Conservation (phyloP, 2,329 filamentous ascomycete species). For the Didymellaceae sp. region DNA sequence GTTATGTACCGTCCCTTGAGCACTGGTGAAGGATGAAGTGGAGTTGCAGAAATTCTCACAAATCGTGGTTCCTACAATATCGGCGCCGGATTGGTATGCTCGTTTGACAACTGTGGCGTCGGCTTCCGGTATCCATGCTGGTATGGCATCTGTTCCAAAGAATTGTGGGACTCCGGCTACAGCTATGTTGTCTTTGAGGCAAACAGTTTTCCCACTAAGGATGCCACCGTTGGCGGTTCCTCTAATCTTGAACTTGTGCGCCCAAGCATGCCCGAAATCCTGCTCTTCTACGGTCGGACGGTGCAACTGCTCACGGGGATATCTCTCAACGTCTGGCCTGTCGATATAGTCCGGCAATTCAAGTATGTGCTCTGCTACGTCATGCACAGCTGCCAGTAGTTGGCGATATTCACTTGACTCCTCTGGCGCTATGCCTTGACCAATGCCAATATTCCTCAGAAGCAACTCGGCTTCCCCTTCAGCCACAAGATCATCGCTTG, state of each 20-base stretch:
- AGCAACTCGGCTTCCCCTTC: slow-evolving; percentile 33
- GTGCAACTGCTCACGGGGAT: slow-evolving; percentile 55
- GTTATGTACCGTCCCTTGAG: slow-evolving; percentile 48
- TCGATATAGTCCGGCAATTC: slow-evolving; percentile 58
- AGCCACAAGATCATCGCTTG: slow-evolving; percentile 32
- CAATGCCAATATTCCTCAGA: slow-evolving; percentile 31
- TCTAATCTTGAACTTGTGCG: slow-evolving; percentile 57
- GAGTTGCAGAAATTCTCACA: slow-evolving; percentile 63
- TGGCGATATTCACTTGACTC: slow-evolving; percentile 57
- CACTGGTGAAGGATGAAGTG: slow-evolving; percentile 56
- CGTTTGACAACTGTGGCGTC: slow-evolving; percentile 63
- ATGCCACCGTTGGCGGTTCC: slow-evolving; percentile 31
- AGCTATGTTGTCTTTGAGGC: slow-evolving; percentile 63
- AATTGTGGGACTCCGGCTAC: slow-evolving; percentile 62
- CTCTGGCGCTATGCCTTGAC: slow-evolving; percentile 35
- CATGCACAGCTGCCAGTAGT: slow-evolving; percentile 59
- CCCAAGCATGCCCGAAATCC: slow-evolving; percentile 58
- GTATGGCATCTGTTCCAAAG: slow-evolving; percentile 59
- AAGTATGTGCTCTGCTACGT: slow-evolving; percentile 56
- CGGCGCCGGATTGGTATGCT: slow-evolving; percentile 58
- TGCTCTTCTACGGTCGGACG: slow-evolving; percentile 42
- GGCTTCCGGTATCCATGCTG: slow-evolving; percentile 57
- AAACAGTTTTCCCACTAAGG: slow-evolving; percentile 52
- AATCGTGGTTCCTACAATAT: slow-evolving; percentile 58
- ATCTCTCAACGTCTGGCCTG: slow-evolving; percentile 49